Evolutionary conservation across 768 basidiomycete species (phyloP).

Genomic region (Phylloporus rhodoxanthus): DNA sequence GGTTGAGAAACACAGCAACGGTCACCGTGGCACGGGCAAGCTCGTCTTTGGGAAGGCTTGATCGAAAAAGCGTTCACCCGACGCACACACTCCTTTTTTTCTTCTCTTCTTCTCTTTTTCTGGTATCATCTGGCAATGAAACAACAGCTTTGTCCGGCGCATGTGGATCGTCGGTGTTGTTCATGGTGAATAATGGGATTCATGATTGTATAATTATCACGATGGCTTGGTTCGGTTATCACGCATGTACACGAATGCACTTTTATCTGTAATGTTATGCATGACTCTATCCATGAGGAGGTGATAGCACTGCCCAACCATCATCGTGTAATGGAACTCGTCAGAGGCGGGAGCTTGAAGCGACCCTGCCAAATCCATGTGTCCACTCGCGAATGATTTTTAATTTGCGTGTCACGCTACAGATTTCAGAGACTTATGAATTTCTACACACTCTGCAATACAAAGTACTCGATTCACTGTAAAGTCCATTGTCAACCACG

Average conservation of each 20-base stretch:
- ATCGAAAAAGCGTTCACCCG: conserved; percentile 4
- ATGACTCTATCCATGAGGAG: not conserved
- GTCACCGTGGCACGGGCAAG: conserved; percentile 40
- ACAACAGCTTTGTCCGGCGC: conserved; percentile 5
- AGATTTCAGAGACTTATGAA: no score
- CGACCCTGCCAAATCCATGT: not conserved
- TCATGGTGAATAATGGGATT: conserved; percentile 16
- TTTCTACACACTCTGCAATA: no score
- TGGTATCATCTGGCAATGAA: conserved; percentile 4
- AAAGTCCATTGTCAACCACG: conserved; percentile 3
- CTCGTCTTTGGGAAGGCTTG: conserved; percentile 44
- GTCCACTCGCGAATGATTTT: not conserved
- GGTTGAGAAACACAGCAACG: conserved; percentile 41
- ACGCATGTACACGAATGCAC: conserved; percentile 11
- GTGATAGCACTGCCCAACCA: no score
- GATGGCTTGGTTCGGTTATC: conserved; percentile 7
- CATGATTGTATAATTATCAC: conserved; percentile 17
- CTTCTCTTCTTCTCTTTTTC: not conserved
- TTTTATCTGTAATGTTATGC: conserved; percentile 21
- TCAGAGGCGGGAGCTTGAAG: not conserved
- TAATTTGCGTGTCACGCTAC: not conserved
- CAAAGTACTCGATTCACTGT: no score
- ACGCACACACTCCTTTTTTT: conserved; percentile 4
- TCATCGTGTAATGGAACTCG: not conserved
- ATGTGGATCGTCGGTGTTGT: conserved; percentile 9